Evolutionary conservation across 495 filamentous ascomycete species (phyloP), one percentile per base, ranked within the genome.

Genomic region (Trypethelium eluteriae): DNA sequence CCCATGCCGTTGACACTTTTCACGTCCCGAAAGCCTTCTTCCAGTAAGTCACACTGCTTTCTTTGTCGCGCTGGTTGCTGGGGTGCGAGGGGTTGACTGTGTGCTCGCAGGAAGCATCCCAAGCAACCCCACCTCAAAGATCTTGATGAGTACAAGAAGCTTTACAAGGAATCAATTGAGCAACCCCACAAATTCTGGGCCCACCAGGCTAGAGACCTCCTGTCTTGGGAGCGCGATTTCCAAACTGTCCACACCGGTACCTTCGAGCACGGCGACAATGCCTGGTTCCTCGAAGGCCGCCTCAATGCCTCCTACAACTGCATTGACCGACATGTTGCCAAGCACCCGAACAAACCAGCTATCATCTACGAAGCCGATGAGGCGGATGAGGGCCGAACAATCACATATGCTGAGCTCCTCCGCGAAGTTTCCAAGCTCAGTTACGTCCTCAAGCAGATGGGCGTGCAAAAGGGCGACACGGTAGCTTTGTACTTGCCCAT

Each of bases 301-400:
- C 82, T 99, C 71, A 98, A 98, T 72, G 95, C 94, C 57, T 92
- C 90, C 35, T 99, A 90, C 85, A 99, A 99, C 81, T 95, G 91
- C 75, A 89, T 99, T 64, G 94, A 99, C 73, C 89, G 94, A 68
- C 94, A 97, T 78, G 94, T 93, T 10, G 82, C 93, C 80, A 92
- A 92, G 79, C 84, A 96, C 79, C 95, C 95, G 18, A 80, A 96
- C 78, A 89, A 86, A 80, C 85, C 93, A 47, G 94, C 94, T 71
- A 95, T 99, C 78, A 96, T 98, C 82, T 99, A 97, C 80, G 94
- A 99, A 78, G 94, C 92, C 63, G 95, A 98, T 72, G 94, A 98
- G 78, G 87, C 88, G 38, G 83, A 80, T 57, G 89, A 96, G 71
- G 93, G 95, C 72, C 91, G 94, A 64, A 91, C 80, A 35, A 88